These are phyloP conservation scores for Sphenostylis stenocarpa DNA, from an alignment of 306 rosid species.

Conservation along the genomic window DNA sequence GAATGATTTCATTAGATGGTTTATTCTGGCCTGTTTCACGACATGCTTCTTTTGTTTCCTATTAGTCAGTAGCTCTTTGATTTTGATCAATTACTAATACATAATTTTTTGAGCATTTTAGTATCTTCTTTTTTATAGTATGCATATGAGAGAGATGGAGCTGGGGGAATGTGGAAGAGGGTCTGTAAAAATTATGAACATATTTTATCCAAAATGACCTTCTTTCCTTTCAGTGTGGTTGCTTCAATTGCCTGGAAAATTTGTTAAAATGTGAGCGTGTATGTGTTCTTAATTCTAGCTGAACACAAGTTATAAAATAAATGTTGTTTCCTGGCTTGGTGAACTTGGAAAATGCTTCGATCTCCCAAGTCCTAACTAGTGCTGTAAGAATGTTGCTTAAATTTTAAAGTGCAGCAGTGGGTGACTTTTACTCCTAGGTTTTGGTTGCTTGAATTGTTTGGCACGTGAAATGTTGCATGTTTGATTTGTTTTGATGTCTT, in stretches of 20 bases:
- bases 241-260: neutral
- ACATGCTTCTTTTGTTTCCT: neutral
- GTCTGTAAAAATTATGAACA: neutral
- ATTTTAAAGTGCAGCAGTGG: neutral
- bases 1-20: neutral
- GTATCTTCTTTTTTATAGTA: neutral
- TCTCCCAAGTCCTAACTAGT: neutral
- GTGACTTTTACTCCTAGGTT: neutral
- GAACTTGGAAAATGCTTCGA: neutral
- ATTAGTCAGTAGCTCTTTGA: neutral
- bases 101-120: neutral
- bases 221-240: neutral
- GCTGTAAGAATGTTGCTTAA: neutral
- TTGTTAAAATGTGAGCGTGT: neutral
- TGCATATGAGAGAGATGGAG: neutral
- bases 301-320: neutral
- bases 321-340: neutral
- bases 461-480: neutral
- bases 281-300: neutral
- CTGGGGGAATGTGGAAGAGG: neutral
- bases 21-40: neutral
- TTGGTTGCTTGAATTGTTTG: conserved; percentile 2
- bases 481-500: conserved; percentile 14
- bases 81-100: neutral
- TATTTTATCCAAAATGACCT: neutral